These are phyloP conservation scores for Teratosphaeria epicoccoides DNA, from an alignment of 2,329 filamentous ascomycete species.

Conservation along the genomic window DNA sequence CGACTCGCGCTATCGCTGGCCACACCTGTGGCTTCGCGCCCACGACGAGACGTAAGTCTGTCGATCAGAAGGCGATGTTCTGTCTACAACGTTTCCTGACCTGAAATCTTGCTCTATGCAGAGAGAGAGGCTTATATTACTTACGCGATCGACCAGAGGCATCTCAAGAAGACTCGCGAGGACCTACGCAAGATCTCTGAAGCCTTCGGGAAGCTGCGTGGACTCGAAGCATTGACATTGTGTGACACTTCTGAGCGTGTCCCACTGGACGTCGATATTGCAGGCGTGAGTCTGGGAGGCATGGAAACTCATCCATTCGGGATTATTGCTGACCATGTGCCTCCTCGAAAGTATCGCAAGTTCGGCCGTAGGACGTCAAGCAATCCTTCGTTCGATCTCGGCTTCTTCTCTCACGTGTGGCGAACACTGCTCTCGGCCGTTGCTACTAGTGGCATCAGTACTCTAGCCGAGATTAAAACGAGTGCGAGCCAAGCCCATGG, in stretches of 20 bases:
- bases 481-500: background rate
- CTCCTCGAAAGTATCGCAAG: slow-evolving; percentile 1
- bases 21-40: slow-evolving; percentile 11
- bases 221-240: slow-evolving; percentile 9
- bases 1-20: slow-evolving; percentile 7
- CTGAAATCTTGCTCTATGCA: too few species aligned
- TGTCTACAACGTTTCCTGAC: too few species aligned
- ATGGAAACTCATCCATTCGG: slow-evolving; percentile 4
- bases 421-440: background rate
- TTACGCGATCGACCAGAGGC: slow-evolving; percentile 18
- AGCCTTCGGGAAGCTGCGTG: slow-evolving; percentile 15
- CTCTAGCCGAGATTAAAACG: background rate
- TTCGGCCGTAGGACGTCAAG: slow-evolving; percentile 1
- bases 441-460: background rate
- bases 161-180: slow-evolving; percentile 9
- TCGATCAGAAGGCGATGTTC: background rate
- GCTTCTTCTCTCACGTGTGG: slow-evolving; percentile 3
- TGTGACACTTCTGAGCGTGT: slow-evolving; percentile 1
- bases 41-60: slow-evolving; percentile 4
- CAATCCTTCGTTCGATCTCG: background rate
- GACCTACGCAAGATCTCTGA: slow-evolving; percentile 14
- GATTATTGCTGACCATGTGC: background rate
- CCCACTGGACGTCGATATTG: slow-evolving; percentile 12
- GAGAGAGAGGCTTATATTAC: slow-evolving; percentile 16
- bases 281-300: background rate